Conservation (phyloP, 768 basidiomycete species). For the Heimioporus sp. region DNA sequence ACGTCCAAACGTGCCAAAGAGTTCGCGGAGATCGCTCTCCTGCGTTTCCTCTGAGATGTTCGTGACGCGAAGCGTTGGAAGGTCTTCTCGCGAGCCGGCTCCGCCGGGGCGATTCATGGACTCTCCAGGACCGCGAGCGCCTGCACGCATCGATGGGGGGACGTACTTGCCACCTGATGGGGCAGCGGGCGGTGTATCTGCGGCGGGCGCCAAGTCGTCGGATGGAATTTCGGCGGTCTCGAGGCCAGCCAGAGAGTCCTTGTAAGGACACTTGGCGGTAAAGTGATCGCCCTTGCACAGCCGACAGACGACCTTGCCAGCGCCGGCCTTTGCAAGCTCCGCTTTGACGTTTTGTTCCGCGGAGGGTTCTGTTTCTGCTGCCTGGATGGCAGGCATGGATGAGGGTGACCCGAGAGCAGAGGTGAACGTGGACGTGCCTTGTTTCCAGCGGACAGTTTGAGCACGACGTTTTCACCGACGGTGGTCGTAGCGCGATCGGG, state of each 20-base stretch:
- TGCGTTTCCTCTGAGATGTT: conserved; percentile 95
- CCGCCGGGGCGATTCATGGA: conserved; percentile 54
- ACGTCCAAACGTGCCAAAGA: conserved; percentile 84
- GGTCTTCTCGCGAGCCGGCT: conserved; percentile 73
- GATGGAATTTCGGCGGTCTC: conserved; percentile 49
- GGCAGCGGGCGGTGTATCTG: conserved; percentile 28
- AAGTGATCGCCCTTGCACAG: conserved; percentile 97
- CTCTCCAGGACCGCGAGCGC: conserved; percentile 69
- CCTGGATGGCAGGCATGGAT: conserved; percentile 33
- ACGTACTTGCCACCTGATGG: conserved; percentile 81
- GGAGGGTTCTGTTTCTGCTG: conserved; percentile 62
- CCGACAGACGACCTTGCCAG: conserved; percentile 88
- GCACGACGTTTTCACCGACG: conserved; percentile 70
- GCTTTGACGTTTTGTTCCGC: conserved; percentile 65
- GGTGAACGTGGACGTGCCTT: conserved; percentile 40
- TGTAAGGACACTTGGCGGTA: conserved; percentile 98
- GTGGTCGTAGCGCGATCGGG: conserved; percentile 94
- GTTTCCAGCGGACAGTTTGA: conserved; percentile 63
- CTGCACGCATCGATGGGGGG: conserved; percentile 86
- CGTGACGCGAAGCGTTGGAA: conserved; percentile 95
- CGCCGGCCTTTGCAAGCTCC: conserved; percentile 68
- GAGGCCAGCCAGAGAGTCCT: conserved; percentile 83
- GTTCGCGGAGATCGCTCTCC: conserved; percentile 89
- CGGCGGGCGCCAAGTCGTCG: conserved; percentile 36
- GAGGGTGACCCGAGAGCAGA: background rate